Conservation (phyloP, 169 alveolate species). For the Plasmodium coatneyi region DNA sequence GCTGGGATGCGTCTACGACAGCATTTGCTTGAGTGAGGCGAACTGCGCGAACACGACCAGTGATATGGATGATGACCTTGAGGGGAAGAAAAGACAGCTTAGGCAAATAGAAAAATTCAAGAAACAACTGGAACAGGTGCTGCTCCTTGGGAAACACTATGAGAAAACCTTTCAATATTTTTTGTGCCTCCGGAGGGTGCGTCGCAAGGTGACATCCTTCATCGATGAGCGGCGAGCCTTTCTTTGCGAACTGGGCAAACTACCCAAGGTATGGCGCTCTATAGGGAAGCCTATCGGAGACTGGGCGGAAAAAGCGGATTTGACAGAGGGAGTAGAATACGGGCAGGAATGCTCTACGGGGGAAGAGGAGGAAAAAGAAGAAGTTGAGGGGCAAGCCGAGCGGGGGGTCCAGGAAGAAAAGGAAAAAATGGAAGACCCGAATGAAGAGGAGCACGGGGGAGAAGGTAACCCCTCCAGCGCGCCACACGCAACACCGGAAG, state of each 20-base stretch:
- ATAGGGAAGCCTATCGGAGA: background rate
- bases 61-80: constrained; percentile 6
- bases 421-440: background rate
- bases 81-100: background rate
- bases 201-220: background rate
- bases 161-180: background rate
- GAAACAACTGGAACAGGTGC: background rate
- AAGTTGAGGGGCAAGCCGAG: background rate
- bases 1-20: constrained; percentile 22
- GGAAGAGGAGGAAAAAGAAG: background rate
- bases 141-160: background rate
- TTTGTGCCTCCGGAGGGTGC: background rate
- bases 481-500: background rate
- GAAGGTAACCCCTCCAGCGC: background rate
- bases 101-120: background rate
- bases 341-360: background rate
- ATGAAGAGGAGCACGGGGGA: background rate
- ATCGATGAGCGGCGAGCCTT: background rate
- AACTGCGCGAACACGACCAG: background rate
- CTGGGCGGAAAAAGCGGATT: background rate
- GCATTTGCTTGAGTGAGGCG: background rate
- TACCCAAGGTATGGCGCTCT: background rate
- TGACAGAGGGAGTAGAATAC: background rate
- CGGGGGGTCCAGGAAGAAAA: background rate
- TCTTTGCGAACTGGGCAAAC: background rate